phyloP scores from a whole-genome alignment of 2,329 filamentous ascomycete species.

The Penicillium sp. region DNA sequence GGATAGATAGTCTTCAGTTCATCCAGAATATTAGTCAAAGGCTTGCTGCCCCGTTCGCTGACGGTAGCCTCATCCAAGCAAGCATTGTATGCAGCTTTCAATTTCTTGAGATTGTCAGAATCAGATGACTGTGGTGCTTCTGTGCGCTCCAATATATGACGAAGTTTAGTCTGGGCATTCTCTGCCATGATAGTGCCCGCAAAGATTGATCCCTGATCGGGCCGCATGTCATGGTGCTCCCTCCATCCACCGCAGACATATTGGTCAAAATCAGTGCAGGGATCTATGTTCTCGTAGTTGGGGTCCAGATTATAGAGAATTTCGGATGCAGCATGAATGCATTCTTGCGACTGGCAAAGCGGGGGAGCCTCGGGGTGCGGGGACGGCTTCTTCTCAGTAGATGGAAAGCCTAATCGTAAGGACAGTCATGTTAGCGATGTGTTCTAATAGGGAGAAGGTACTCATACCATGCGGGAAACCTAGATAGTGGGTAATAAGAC shows the following conservation, averaged over 20 bases:
- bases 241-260: constrained; percentile 67
- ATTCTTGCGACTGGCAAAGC: constrained; percentile 58
- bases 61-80: constrained; percentile 64
- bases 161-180: constrained; percentile 57
- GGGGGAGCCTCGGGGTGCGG: constrained; percentile 19
- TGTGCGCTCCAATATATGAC: constrained; percentile 61
- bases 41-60: constrained; percentile 54
- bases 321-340: constrained; percentile 61
- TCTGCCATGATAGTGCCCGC: constrained; percentile 62
- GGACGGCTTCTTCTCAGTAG: constrained; percentile 9
- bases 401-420: background rate
- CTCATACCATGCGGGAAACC: constrained; percentile 6
- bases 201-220: constrained; percentile 61
- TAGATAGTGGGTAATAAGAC: constrained; percentile 11
- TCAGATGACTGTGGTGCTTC: constrained; percentile 33
- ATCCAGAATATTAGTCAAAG: constrained; percentile 57
- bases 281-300: constrained; percentile 61
- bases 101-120: constrained; percentile 59
- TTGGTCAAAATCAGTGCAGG: constrained; percentile 67
- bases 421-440: background rate
- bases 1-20: constrained; percentile 51
- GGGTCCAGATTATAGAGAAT: constrained; percentile 62
- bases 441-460: background rate
- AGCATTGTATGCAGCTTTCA: constrained; percentile 63
- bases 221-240: constrained; percentile 61